Evolutionary conservation across 192 early-diverging fungal species (phyloP), one percentile per base, ranked within the genome.

Genomic region (Entomortierella parvispora): DNA sequence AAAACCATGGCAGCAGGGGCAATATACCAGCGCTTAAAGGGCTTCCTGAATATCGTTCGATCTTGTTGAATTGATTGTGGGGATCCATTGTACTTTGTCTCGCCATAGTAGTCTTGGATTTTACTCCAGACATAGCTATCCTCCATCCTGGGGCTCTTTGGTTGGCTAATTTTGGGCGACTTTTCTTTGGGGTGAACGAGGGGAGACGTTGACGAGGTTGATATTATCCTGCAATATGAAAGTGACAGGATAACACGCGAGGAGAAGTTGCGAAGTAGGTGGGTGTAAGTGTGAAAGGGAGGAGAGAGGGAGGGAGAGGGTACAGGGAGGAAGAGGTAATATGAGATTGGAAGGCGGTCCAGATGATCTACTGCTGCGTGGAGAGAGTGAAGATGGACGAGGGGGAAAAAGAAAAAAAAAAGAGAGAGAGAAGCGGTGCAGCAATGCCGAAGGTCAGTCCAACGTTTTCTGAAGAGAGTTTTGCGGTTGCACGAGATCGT

Each of bases 1-100:
- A 87, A 87, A 20, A 87, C 77, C 43, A 89, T 79, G 8, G 85
- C 86, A 0, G 86, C 89, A 1, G 86, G 87, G 14, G 89, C 80
- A 40, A 83, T 79, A 57, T 86, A 84, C 89, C 88, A 89, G 34
- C 81, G 84, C 43, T 71, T 81, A 62, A 85, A 88, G 22, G 80
- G 81, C 15, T 84, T 65, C 9, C 31, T 31, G 14, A 72, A 53
- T 46, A 83, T 71, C 11, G 62, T 42, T 25, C 62, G 58, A 52
- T 82, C 78, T 29, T 58, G 40, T 22, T 80, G 77, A 34, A 82
- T 68, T 3, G 71, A 58, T 20, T 71, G 45, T 20, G 61, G 32
- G 34, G 79, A 55, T 12, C 65, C 69, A 25, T 53, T 43, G 51
- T 80, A 82, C 56, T 68, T 79, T 56, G 78, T 68, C 53, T 79